Conservation (phyloP, 148 eudicot genomes). For the Camellia sinensis region DNA sequence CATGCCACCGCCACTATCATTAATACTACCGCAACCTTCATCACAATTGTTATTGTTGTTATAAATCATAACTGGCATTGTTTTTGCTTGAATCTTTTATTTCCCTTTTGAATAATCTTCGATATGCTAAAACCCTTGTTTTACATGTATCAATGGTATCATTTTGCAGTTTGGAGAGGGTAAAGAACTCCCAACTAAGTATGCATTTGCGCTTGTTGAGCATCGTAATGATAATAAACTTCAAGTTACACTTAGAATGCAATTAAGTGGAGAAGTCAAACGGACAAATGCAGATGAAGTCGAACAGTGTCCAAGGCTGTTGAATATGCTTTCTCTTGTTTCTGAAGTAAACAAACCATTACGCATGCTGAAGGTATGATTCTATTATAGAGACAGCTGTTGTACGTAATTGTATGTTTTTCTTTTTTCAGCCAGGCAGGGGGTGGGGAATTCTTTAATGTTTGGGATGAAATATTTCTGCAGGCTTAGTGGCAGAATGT, state of each 20-base stretch:
- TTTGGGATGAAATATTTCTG: background rate
- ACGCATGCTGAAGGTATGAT: constrained; percentile 57
- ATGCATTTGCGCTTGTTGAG: constrained; percentile 87
- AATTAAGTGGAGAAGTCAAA: constrained; percentile 61
- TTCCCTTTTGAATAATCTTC: background rate
- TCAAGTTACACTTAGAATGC: constrained; percentile 56
- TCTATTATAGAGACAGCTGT: background rate
- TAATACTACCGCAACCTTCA: too few species aligned
- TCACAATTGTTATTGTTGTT: too few species aligned
- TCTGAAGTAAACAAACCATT: constrained; percentile 27
- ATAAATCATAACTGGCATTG: background rate
- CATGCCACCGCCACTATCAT: too few species aligned
- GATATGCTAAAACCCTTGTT: background rate
- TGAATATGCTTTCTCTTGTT: constrained; percentile 49
- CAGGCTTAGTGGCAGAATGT: background rate
- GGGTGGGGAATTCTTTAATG: background rate
- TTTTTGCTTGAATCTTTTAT: background rate
- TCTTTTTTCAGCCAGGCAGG: background rate
- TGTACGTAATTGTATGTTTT: background rate
- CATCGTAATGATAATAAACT: constrained; percentile 43
- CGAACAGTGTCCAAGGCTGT: constrained; percentile 50
- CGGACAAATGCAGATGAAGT: constrained; percentile 32
- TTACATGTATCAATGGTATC: constrained; percentile 9
- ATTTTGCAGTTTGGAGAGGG: constrained; percentile 55
- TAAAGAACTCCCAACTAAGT: constrained; percentile 41